Conservation (phyloP, 2,329 filamentous ascomycete genomes). For the Elsinoe australis region DNA sequence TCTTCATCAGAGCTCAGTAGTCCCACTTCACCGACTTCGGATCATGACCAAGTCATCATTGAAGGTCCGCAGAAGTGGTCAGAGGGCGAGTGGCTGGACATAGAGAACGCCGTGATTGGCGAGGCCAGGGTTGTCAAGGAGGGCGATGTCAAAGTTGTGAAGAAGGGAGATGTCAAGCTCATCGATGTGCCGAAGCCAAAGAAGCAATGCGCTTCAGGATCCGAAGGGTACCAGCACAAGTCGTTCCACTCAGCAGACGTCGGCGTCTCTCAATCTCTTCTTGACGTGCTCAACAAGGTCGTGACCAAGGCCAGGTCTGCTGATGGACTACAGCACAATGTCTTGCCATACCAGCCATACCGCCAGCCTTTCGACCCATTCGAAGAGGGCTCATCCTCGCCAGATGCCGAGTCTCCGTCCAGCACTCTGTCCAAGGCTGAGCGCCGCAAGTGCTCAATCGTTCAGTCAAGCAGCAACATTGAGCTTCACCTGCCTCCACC, state of each 20-base stretch:
- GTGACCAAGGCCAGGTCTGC: slow-evolving; percentile 6
- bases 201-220: not conserved
- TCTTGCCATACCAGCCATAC: slow-evolving; percentile 16
- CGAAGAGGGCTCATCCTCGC: not conserved
- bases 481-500: slow-evolving; percentile 13
- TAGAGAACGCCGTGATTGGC: not conserved
- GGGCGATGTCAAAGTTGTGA: not conserved
- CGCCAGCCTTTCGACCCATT: slow-evolving; percentile 5
- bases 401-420: not conserved
- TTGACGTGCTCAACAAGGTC: slow-evolving; percentile 8
- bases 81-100: slow-evolving; percentile 6
- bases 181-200: slow-evolving; percentile 7
- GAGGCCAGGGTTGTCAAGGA: not conserved
- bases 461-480: slow-evolving; percentile 9
- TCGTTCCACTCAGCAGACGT: not conserved
- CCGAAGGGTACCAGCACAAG: not conserved
- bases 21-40: not conserved
- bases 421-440: slow-evolving; percentile 4
- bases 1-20: not conserved
- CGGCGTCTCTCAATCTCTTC: not conserved
- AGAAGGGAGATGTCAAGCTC: slow-evolving; percentile 3
- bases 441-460: slow-evolving; percentile 9
- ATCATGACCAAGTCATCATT: not conserved
- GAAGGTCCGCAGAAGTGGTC: not conserved
- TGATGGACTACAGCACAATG: slow-evolving; percentile 18